Percentiles rank a stretch among this genome's conserved stretches.
phyloP scores from a whole-genome alignment of 2,329 filamentous ascomycete genomes.

The Lachnellula subtilissima region DNA sequence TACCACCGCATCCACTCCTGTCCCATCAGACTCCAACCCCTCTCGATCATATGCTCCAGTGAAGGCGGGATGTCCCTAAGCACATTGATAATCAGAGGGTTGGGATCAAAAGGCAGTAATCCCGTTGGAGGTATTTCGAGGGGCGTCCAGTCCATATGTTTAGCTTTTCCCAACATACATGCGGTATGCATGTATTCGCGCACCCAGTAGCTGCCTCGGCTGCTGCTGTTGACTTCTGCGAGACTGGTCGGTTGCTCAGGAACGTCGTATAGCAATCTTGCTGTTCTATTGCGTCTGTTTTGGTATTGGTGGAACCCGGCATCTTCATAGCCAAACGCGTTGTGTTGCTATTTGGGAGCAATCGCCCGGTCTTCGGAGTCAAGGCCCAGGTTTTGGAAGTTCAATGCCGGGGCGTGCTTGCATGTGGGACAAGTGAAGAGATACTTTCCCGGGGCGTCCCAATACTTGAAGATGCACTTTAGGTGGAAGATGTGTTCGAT shows the following conservation, averaged over 20 bases:
- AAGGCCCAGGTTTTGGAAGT: constrained; percentile 8
- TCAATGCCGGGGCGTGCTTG: constrained; percentile 3
- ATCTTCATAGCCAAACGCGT: not conserved
- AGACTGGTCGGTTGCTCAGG: not conserved
- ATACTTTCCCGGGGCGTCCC: constrained; percentile 9
- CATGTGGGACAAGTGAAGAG: constrained; percentile 12
- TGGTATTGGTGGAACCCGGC: not conserved
- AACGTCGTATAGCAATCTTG: not conserved
- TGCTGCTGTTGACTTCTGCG: not conserved
- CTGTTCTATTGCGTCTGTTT: not conserved
- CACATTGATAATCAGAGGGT: not conserved
- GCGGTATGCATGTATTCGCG: not conserved
- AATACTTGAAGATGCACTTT: constrained; percentile 12
- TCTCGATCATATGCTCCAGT: not conserved
- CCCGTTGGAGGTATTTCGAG: not conserved
- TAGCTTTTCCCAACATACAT: not conserved
- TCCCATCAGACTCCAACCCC: not conserved
- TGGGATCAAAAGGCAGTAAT: not conserved
- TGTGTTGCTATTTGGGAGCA: not conserved
- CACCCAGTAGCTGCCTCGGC: not conserved
- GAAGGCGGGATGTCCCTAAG: not conserved
- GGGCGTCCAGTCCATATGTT: not conserved
- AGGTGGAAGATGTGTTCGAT: constrained; percentile 12
- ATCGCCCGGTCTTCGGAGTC: not conserved
- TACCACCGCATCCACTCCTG: not conserved